Base-by-base conservation (phyloP, 2,329 filamentous ascomycete genomes). In the Pseudovirgaria hyperparasitica region DNA sequence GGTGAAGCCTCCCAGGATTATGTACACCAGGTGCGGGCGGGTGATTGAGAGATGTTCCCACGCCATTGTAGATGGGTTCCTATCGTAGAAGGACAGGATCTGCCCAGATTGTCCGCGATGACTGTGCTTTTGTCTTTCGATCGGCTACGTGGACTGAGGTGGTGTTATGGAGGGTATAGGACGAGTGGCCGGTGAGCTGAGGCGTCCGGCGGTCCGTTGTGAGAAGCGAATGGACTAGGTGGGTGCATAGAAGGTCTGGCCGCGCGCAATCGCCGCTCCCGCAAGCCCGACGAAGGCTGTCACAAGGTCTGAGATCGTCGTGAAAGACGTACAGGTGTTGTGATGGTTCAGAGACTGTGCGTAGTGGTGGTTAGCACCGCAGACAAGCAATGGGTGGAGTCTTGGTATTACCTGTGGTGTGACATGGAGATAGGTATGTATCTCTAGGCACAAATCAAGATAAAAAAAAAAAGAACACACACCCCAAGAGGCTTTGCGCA, bases 1-100 rank as follows among this genome's bases (percentile, higher is more conserved):
- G 41, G 90, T 98, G 63, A 98, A 98, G 54, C 87, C 90, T 46
- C 90, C 90, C 30, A 98, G 66, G 58, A 98, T 94, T 59, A 96
- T 84, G 59, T 98, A 98, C 39, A 92, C 90, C 82, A 96, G 58
- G 66, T 98, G 90, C 46, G 90, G 82, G 65, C 78, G 81, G 59
- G 92, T 94, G 62, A 96, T 76, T 35, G 76, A 75, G 28, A 87
- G 67, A 42, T 86, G 78, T 25, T 77, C 69, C 80, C 80, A 86
- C 35, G 75, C 76, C 79, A 85, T 85, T 40, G 34, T 24, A 30
- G 10, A n/a, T 22, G 29, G 11, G 12, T 17, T 28, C 23, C 16
- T 30, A 25, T 16, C 5, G 12, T 27, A 5, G 10, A 6, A 6
- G 16, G 19, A n/a, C n/a, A n/a, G n/a, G n/a, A n/a, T n/a, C n/a